Evolutionary conservation across 1,284 basidiomycete species (phyloP), one percentile per base, ranked within the genome.

Genomic region (Kalmanozyma brasiliensis): DNA sequence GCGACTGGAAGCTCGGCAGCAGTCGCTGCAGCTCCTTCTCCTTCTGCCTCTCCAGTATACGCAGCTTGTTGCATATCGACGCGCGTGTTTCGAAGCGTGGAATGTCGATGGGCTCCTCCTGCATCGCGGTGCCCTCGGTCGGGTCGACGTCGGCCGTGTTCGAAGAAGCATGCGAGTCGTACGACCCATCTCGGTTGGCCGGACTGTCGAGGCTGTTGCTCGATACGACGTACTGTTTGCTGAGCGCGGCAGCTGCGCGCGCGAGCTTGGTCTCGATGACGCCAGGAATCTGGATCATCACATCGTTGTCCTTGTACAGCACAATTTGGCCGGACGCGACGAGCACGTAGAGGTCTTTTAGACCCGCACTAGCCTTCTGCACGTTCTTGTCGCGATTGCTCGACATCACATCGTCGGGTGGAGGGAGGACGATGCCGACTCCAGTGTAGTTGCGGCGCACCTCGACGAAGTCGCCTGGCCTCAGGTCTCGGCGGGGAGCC

Each of bases 401-500:
- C 14, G n/a, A 2, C 14, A 13, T 7, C 1, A 40, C 57, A n/a
- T 64, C 60, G 1, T 47, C 26, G 1, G 69, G 58, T 5, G 51
- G 33, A 2, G 55, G 63, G 0, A 70, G 37, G 17, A 62, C 52
- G 37, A 70, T 49, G 2, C 59, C 62, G 16, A 60, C 26, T 0
- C 38, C 44, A 9, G 17, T 33, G 36, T 10, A 20, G 13, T 1
- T 14, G n/a, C 52, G 46, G 11, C 62, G 42, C 3, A 69, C 35
- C 20, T 73, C 73, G 30, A 67, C 63, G 44, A 75, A 75, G 37
- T 73, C 70, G 13, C 70, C 70, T 3, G 60, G 62, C 16, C 8
- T 23, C 13, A 71, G n/a, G 8, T 63, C 42, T 23, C 43, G 44
- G 8, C 61, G 35, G 0, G 67, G 61, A 8, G 51, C 37, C 30